phyloP scores from a whole-genome alignment of 2,329 filamentous ascomycete genomes.

The Aspergillus ustus region DNA sequence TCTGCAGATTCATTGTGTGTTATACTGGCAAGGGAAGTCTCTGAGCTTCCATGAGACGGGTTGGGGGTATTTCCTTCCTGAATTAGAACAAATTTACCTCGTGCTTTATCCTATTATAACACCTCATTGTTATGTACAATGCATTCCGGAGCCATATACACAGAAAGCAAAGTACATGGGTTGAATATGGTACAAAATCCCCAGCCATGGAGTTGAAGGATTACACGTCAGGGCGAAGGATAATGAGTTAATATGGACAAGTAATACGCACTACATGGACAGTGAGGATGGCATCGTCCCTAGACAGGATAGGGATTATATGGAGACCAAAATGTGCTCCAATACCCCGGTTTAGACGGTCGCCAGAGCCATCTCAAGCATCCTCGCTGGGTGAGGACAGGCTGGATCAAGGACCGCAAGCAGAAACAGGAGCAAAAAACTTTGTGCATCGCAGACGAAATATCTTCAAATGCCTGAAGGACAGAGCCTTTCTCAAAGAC shows the following conservation, averaged over 20 bases:
- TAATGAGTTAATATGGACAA: slow-evolving; percentile 75
- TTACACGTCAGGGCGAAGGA: slow-evolving; percentile 95
- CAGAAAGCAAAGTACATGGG: too few relatives aligned
- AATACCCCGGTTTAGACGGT: neutral
- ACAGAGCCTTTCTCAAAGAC: slow-evolving; percentile 74
- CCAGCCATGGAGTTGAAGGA: too few relatives aligned
- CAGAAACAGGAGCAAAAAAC: slow-evolving; percentile 60
- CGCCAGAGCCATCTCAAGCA: neutral
- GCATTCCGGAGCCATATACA: too few relatives aligned
- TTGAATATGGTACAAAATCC: too few relatives aligned
- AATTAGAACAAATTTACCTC: too few relatives aligned
- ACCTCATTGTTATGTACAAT: too few relatives aligned
- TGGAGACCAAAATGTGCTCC: neutral
- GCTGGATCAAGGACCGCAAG: neutral
- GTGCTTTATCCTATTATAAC: too few relatives aligned
- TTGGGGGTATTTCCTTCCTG: too few relatives aligned
- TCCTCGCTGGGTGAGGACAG: neutral
- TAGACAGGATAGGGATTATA: slow-evolving; percentile 23
- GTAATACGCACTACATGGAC: slow-evolving; percentile 71
- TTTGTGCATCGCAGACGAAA: slow-evolving; percentile 71
- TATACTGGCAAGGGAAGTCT: neutral
- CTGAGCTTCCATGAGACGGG: neutral
- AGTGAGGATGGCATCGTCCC: slow-evolving; percentile 76
- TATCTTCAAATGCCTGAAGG: slow-evolving; percentile 77
- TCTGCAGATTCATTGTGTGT: neutral